Percentiles rank a stretch among this genome's conserved stretches.
Conservation (phyloP, 192 early-diverging fungal species). For the Coemansia sp. region DNA sequence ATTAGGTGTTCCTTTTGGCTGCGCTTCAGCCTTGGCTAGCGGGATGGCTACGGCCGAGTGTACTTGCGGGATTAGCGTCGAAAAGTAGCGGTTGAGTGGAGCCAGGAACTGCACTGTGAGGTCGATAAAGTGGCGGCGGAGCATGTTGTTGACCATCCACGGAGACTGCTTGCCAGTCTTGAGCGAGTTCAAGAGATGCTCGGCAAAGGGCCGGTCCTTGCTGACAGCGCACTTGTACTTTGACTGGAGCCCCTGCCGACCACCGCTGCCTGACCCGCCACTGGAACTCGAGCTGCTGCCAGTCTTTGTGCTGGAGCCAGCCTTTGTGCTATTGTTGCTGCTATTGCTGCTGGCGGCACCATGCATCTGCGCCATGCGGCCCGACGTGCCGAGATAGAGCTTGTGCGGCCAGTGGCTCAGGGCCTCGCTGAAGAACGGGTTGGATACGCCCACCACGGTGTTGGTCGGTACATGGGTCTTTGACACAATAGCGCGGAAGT, state of each 20-base stretch:
- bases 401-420: slow-evolving; percentile 93
- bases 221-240: slow-evolving; percentile 75
- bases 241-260: slow-evolving; percentile 45
- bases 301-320: neutral
- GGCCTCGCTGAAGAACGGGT: slow-evolving; percentile 90
- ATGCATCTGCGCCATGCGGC: slow-evolving; percentile 52
- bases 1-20: slow-evolving; percentile 23
- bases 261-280: slow-evolving; percentile 6
- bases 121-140: slow-evolving; percentile 91
- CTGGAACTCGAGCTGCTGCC: neutral
- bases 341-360: slow-evolving; percentile 22
- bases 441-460: slow-evolving; percentile 92
- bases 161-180: slow-evolving; percentile 71
- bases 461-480: slow-evolving; percentile 71
- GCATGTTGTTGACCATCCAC: slow-evolving; percentile 86
- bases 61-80: slow-evolving; percentile 77
- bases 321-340: neutral
- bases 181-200: slow-evolving; percentile 72
- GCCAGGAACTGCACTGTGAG: slow-evolving; percentile 92
- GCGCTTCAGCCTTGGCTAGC: slow-evolving; percentile 3
- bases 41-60: slow-evolving; percentile 45
- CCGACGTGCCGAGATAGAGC: slow-evolving; percentile 63
- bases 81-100: slow-evolving; percentile 94
- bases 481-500: slow-evolving; percentile 69
- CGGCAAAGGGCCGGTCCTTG: slow-evolving; percentile 82